Evolutionary conservation across 2,329 filamentous ascomycete genomes (phyloP).

Genomic region (Diaporthe amygdali): DNA sequence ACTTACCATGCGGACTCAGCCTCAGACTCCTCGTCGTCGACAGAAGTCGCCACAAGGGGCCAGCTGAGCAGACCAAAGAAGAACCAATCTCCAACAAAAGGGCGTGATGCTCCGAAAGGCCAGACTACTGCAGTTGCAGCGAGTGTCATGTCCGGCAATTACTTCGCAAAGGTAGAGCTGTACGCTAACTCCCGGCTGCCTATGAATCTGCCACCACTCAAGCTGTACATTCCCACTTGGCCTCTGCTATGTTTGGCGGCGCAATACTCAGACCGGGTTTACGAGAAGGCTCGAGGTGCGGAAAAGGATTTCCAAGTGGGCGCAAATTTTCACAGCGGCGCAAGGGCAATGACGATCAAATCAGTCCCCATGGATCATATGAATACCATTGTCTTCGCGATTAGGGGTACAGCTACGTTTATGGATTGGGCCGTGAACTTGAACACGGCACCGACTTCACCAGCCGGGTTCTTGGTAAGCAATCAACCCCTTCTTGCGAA

Average conservation of each 20-base stretch:
- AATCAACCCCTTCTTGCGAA: conserved; percentile 3
- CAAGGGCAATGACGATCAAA: conserved; percentile 86
- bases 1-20: conserved; percentile 38
- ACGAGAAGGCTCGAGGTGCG: conserved; percentile 65
- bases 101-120: conserved; percentile 41
- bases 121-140: conserved; percentile 40
- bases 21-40: not conserved
- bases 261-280: conserved; percentile 77
- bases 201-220: conserved; percentile 68
- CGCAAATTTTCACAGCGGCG: conserved; percentile 74
- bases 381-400: conserved; percentile 82
- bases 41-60: conserved; percentile 9
- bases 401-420: conserved; percentile 80
- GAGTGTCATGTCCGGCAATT: conserved; percentile 53
- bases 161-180: conserved; percentile 77
- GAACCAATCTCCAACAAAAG: conserved; percentile 35
- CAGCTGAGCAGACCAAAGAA: conserved; percentile 24
- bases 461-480: conserved; percentile 67
- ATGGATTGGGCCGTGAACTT: conserved; percentile 90
- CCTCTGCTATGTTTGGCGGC: conserved; percentile 80
- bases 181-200: conserved; percentile 82
- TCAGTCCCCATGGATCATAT: conserved; percentile 79
- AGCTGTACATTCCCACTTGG: conserved; percentile 77
- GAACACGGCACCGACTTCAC: conserved; percentile 69
- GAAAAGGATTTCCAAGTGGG: conserved; percentile 74